Base-by-base conservation (phyloP, 2,329 filamentous ascomycete species). In the Eutypella sp. region DNA sequence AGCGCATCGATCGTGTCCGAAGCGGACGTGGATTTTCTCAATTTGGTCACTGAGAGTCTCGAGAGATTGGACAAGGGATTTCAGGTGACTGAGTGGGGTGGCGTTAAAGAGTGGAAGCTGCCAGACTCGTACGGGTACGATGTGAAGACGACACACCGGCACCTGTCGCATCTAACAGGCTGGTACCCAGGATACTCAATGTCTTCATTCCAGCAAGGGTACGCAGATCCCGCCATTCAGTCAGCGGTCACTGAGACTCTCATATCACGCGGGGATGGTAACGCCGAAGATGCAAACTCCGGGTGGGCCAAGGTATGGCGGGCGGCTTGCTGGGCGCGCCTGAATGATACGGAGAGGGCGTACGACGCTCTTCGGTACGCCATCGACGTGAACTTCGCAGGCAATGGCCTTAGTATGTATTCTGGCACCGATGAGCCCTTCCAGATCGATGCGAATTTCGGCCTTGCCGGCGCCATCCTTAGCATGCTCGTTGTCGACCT, bases 221-320 rank as follows among this genome's bases (percentile, higher is more conserved):
- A 76, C 58, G 60, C 56, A 1, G 72, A 75, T 52, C 16, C 44
- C 48, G 64, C 62, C 1, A 67, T 77, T 20, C 68, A 71, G 31
- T 46, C 60, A 2, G 75, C 75, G 1, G 65, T 81, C 1, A 58
- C 57, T 5, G 68, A 67, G 1, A 72, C 72, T 0, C 65, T 82
- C 0, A 55, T 65, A 8, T 64, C 68, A 1, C 70, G 76, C 8
- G 76, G 75, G 0, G 53, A 61, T 2, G 75, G 76, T 2, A 71
- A 69, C 20, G 67, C 59, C 0, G 52, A 55, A 1, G 76, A 81
- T 42, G 68, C 72, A 1, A 75, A 81, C 50, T 67, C 76, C 0
- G 78, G 77, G 0, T 81, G 78, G 78, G 74, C 68, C 16, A 81
- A 81, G 49, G 72, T 80, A 1, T 81, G 78, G 78, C 71, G 78